Base-by-base conservation (phyloP, 1,284 basidiomycete species). In the Porodaedalea pini region DNA sequence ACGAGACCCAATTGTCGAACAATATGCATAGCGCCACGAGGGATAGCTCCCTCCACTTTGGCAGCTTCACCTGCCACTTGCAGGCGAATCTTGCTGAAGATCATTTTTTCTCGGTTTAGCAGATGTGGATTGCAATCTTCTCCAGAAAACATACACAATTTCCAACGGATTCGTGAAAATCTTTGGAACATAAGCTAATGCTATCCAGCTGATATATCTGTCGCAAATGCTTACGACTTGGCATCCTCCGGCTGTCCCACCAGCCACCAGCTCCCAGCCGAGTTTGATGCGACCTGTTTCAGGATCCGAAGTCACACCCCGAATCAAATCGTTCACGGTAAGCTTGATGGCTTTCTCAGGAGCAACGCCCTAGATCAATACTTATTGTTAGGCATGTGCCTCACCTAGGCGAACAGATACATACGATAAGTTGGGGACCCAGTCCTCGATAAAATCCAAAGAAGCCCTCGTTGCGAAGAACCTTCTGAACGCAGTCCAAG, bases 311-410 rank as follows among this genome's bases (percentile, higher is more conserved):
- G 88, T 85, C 58, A 85, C 81, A 17, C 83, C 79, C 54, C 96
- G 86, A 34, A 99, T 81, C 53, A 97, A 75, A 69, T 98, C 96
- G 76, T 99, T 99, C 62, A 99, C 88, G 2, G 96, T 97, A 58
- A 95, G 75, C 73, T 99, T 97, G 75, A 97, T 96, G 10, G 94
- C 94, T 75, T 97, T 99, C 73, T 99, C 96, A 11, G 96, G 96
- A 11, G 96, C 97, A 41, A 99, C 96, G 67, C 96, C 96, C 91
- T 94, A 69, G 25, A 54, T 36, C 50, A 25, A 44, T 8, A 17
- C 53, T n/a, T 36, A 34, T 60, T 52, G 15, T 60, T 49, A 40
- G 48, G 10, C 63, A 19, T 63, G 57, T 32, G 36, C 23, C 49
- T 49, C 57, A 25, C 31, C 19, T 34, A 25, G 54, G 31, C 39